Evolutionary conservation across 106 monocot species (phyloP).

Genomic region (Ottelia alismoides): DNA sequence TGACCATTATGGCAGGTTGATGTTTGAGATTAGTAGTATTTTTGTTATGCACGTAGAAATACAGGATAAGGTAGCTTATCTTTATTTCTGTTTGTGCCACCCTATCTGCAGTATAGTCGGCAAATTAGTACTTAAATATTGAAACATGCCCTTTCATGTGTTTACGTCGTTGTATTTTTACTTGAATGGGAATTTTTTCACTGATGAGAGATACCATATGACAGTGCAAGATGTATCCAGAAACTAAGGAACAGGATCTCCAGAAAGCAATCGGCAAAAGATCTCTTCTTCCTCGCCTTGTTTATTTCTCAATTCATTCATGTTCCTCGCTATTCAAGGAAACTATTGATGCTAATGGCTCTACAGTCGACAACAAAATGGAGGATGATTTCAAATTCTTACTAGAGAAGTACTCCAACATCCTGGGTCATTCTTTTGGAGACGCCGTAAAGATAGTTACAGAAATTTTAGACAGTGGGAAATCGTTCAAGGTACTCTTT

Average conservation of each 20-base stretch:
- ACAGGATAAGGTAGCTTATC: no score
- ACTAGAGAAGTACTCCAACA: slow-evolving; percentile 47
- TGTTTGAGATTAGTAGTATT: no score
- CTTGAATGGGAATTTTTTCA: no score
- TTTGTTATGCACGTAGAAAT: no score
- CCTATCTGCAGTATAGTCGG: no score
- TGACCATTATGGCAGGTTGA: no score
- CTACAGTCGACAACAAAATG: slow-evolving; percentile 5
- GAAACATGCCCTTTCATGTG: no score
- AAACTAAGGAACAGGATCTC: slow-evolving; percentile 10
- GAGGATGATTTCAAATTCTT: slow-evolving; percentile 33
- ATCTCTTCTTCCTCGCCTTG: slow-evolving; percentile 59
- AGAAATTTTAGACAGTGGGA: slow-evolving; percentile 33
- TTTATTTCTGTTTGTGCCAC: no score
- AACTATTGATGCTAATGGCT: slow-evolving; percentile 22
- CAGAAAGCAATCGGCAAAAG: slow-evolving; percentile 36
- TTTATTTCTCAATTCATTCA: slow-evolving; percentile 50
- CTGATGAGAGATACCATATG: no score
- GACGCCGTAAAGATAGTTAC: slow-evolving; percentile 38
- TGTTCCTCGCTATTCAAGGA: slow-evolving; percentile 37
- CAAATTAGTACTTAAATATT: no score
- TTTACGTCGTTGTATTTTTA: no score
- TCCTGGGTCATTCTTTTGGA: slow-evolving; percentile 40
- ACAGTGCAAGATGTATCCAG: no score
- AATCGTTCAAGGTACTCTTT: slow-evolving; percentile 74